Conservation (phyloP, 1,284 basidiomycete species). For the Cryptococcus depauperatus region DNA sequence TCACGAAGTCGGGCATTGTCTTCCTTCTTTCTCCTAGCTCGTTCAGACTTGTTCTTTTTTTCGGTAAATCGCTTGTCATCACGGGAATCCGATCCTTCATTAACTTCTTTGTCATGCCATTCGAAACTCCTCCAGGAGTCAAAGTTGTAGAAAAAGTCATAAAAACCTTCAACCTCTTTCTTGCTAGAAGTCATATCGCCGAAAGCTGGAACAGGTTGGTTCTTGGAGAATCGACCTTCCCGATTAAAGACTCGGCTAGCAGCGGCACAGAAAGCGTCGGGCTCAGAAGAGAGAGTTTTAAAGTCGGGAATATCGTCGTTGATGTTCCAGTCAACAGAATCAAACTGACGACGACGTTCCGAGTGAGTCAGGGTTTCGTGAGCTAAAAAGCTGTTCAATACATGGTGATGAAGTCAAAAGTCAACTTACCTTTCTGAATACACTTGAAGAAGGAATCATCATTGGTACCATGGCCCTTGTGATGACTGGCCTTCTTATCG, state of each 20-base stretch:
- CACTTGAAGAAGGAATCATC: slow-evolving; percentile 99
- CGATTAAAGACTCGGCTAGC: slow-evolving; percentile 78
- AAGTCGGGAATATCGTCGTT: slow-evolving; percentile 70
- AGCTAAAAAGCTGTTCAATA: slow-evolving; percentile 46
- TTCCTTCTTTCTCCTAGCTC: slow-evolving; percentile 93
- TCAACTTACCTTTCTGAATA: slow-evolving; percentile 70
- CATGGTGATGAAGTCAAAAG: not conserved
- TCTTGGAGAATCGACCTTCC: slow-evolving; percentile 84
- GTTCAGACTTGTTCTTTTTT: slow-evolving; percentile 99
- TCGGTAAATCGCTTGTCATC: slow-evolving; percentile 98
- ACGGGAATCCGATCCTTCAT: slow-evolving; percentile 93
- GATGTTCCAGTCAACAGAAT: slow-evolving; percentile 83
- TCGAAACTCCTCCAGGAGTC: slow-evolving; percentile 98
- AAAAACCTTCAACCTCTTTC: slow-evolving; percentile 82
- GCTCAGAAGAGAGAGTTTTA: slow-evolving; percentile 49
- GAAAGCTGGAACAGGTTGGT: slow-evolving; percentile 75
- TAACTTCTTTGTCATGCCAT: slow-evolving; percentile 96
- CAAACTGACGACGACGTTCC: slow-evolving; percentile 89
- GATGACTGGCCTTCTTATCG: slow-evolving; percentile 83
- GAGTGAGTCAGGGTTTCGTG: slow-evolving; percentile 81
- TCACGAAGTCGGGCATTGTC: slow-evolving; percentile 84
- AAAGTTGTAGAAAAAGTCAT: slow-evolving; percentile 99
- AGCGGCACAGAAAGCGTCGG: slow-evolving; percentile 48
- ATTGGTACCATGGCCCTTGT: slow-evolving; percentile 56
- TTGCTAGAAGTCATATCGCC: slow-evolving; percentile 68